Base-by-base conservation (phyloP, 192 early-diverging fungal species). In the Backusella luteola region DNA sequence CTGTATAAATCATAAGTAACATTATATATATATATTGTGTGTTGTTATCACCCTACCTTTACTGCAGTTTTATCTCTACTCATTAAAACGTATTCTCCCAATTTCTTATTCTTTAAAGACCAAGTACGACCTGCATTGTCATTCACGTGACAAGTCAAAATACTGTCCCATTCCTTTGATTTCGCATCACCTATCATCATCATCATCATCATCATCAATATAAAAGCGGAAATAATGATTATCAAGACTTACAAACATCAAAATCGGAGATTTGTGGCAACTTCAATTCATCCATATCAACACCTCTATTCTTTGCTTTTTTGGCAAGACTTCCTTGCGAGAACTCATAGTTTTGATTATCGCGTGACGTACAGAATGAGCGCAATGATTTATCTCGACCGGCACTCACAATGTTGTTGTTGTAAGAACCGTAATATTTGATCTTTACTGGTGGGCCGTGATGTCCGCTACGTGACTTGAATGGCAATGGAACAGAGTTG, bases 401-500 rank as follows among this genome's bases (percentile, higher is more conserved):
- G 34, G 90, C 91, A 72, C 89, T 93, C 41, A 99, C 74, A 73
- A 99, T 90, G 3, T 21, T 49, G 36, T 80, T 79, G 34, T 90
- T 86, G 38, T 95, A 89, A 29, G 85, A 82, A 3, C 87, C 94
- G 80, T 96, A 93, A 81, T 92, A 94, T 56, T 90, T 76, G 76
- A 97, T 90, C 75, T 87, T 83, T 59, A 92, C 90, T 23, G 98
- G 97, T 36, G 97, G 94, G 15, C 89, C 85, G 77, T 89, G 86
- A 88, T 99, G 97, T 4, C 98, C 98, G 67, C 89, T 90, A 17
- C 96, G 91, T 8, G 88, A 93, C 38, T 94, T 96, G 69, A 97
- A 84, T 8, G 97, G 83, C 8, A 95, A 89, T 34, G 96, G 95
- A 0, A 87, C 79, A 34, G 92, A 93, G 81, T 96, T 95, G 6